phyloP scores from a whole-genome alignment of 208 protist genomes.

The Trypanosoma caninum region DNA sequence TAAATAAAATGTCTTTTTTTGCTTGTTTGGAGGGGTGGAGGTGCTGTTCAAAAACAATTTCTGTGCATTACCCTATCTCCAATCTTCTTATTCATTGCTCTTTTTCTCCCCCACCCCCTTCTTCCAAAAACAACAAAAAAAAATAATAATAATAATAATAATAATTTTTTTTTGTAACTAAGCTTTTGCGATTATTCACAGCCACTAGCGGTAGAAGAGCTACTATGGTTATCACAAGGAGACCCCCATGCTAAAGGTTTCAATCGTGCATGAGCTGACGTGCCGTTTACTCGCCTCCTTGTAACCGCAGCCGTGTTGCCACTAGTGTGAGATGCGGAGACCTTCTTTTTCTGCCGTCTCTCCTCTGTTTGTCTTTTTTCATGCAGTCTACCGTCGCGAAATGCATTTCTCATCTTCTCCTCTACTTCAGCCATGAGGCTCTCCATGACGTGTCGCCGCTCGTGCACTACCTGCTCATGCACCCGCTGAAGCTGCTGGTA shows the following conservation, averaged over 20 bases:
- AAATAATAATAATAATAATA: neutral
- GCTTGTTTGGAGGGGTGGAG: no score
- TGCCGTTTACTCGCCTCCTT: neutral
- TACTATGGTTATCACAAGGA: neutral
- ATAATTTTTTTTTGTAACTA: neutral
- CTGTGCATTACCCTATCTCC: no score
- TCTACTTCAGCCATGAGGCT: constrained; percentile 69
- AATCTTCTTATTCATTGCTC: no score
- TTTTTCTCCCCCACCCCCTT: neutral
- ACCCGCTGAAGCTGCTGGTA: constrained; percentile 56
- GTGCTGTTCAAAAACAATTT: no score
- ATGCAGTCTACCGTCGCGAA: constrained; percentile 61
- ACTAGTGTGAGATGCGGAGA: neutral
- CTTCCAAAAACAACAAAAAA: neutral
- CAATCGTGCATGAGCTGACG: neutral
- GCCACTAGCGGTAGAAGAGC: neutral
- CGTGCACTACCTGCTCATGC: constrained; percentile 69
- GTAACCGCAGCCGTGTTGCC: neutral
- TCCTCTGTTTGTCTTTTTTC: constrained; percentile 28
- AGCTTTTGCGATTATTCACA: neutral
- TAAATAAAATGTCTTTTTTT: no score
- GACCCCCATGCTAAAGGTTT: neutral
- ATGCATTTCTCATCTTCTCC: constrained; percentile 66
- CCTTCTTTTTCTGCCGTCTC: constrained; percentile 12
- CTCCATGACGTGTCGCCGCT: constrained; percentile 60